Evolutionary conservation across 495 filamentous ascomycete genomes (phyloP).

Genomic region (Xylaria venustula): DNA sequence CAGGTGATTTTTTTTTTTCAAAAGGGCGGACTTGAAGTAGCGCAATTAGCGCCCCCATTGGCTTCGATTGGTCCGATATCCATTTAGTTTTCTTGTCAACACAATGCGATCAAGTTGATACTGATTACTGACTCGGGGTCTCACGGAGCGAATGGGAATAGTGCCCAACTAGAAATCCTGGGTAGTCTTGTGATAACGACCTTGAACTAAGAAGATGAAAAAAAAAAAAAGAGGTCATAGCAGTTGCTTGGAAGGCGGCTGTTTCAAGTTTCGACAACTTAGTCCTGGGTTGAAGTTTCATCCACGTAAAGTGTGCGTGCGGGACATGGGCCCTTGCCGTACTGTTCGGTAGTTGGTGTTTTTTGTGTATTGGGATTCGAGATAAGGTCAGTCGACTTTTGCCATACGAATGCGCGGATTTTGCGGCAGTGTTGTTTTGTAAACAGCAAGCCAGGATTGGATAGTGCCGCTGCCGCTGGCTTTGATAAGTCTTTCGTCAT

Average conservation of each 20-base stretch:
- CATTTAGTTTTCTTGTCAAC: neutral
- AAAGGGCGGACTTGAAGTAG: neutral
- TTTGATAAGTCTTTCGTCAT: neutral
- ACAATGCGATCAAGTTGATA: neutral
- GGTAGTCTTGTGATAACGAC: neutral
- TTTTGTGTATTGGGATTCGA: neutral
- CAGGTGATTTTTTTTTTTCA: neutral
- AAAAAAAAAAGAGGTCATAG: neutral
- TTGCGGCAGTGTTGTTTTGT: neutral
- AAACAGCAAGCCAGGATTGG: neutral
- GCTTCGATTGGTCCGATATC: neutral
- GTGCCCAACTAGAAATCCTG: neutral
- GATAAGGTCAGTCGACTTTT: neutral
- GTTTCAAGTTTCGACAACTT: slow-evolving; percentile 5
- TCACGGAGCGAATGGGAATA: slow-evolving; percentile 8
- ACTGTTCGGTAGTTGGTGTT: slow-evolving; percentile 1
- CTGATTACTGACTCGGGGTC: slow-evolving; percentile 1
- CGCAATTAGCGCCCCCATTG: neutral
- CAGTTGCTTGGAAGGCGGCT: neutral
- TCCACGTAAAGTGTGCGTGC: neutral
- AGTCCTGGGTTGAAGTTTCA: slow-evolving; percentile 3
- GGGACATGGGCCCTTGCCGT: slow-evolving; percentile 1
- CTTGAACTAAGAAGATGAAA: neutral
- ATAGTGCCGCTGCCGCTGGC: neutral
- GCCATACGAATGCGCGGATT: neutral